A percentile compares a stretch with the other conserved stretches of the same genome.
Conservation (phyloP, 352 stramenopile species). For the Phytophthora pinifolia region DNA sequence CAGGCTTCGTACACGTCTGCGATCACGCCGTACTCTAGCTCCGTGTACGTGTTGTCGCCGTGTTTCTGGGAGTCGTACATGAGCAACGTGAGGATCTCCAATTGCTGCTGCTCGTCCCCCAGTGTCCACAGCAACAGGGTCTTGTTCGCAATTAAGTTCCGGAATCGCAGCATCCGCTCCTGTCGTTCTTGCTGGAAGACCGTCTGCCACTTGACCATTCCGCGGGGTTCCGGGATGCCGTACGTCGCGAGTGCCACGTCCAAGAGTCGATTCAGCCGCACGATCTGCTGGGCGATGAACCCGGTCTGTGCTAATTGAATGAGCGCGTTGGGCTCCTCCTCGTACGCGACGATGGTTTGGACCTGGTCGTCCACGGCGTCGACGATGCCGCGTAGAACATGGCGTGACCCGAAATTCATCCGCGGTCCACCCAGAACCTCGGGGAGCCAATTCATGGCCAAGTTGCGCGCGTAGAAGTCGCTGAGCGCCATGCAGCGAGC, state of each 20-base stretch:
- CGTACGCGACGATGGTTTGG: conserved; percentile 21
- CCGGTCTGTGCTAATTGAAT: conserved; percentile 30
- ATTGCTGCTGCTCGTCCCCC: conserved; percentile 29
- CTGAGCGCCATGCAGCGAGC: conserved; percentile 24
- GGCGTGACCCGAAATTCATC: conserved; percentile 17
- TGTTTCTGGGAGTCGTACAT: conserved; percentile 32
- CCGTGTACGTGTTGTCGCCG: conserved; percentile 16
- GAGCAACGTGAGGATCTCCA: conserved; percentile 29
- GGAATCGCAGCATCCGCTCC: conserved; percentile 24
- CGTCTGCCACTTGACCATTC: conserved; percentile 17
- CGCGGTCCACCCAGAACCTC: conserved; percentile 2
- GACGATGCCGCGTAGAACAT: conserved; percentile 19
- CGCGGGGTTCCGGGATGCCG: conserved; percentile 16
- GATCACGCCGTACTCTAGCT: conserved; percentile 28
- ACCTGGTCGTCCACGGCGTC: conserved; percentile 22
- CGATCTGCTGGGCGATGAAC: conserved; percentile 26
- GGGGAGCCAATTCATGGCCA: conserved; percentile 16
- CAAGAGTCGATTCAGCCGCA: conserved; percentile 23
- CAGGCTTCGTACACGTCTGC: conserved; percentile 20
- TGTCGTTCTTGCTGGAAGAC: conserved; percentile 28
- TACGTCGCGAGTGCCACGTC: conserved; percentile 22
- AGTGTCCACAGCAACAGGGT: conserved; percentile 9
- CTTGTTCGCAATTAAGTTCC: conserved; percentile 18
- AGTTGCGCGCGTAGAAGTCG: conserved; percentile 14
- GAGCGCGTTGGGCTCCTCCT: conserved; percentile 20